Base-by-base conservation (phyloP, 495 filamentous ascomycete genomes). In the Penicillium turbatum region DNA sequence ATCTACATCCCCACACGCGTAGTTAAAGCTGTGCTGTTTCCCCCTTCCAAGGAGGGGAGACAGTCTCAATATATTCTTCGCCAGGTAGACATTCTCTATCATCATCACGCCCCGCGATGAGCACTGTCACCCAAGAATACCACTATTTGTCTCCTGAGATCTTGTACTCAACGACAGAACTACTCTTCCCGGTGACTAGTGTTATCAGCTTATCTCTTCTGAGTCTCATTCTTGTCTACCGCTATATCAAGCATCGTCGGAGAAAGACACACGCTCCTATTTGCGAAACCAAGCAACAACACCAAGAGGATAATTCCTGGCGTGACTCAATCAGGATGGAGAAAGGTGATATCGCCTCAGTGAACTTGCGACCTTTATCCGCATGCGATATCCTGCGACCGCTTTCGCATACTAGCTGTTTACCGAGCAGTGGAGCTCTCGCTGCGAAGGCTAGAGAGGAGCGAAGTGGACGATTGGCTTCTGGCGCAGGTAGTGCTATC, bases 381-480 rank as follows among this genome's bases (percentile, higher is more conserved):
- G 69, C 72, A n/a, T 67, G 64, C 46, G 69, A 72, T 61, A 60
- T 73, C 32, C 48, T 75, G 34, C 60, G 59, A 47, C 70, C 72
- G 35, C 53, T 73, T 35, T 75, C 72, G 16, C 62, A 64, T 24
- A 47, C 52, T 35, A 61, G 62, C n/a, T 42, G 51, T 13, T 60
- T 72, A 48, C 72, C 72, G 5, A 64, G 40, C 44, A 68, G 65
- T 42, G 65, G 65, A 19, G 51, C 46, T 7, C 58, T 68, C 29
- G 65, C 65, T 16, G 58, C 63, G 7, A 51, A 38, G 27, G 59
- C 42, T 13, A 44, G 58, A n/a, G 48, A 64, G 51, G 50, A 53
- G 42, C 51, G 60, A n/a, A 44, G 16, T 13, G 34, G 34, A 27
- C 39, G n/a, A 13, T 43, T 52, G 12, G 21, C 7, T 3, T 15